Conservation (phyloP, 2,329 filamentous ascomycete genomes). For the Remersonia thermophila region DNA sequence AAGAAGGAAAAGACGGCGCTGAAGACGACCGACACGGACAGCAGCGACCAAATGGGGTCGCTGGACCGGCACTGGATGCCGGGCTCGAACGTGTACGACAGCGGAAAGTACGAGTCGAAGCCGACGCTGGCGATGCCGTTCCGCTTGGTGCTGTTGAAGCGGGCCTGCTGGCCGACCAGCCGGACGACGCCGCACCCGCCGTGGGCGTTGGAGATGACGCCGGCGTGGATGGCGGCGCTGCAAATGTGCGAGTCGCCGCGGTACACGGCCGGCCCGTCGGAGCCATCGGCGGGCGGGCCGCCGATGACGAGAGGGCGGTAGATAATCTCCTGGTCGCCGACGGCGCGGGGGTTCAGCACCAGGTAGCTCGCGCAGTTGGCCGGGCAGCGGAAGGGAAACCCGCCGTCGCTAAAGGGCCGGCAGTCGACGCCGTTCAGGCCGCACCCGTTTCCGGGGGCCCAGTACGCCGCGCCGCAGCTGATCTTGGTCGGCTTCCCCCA, state of each 20-base stretch:
- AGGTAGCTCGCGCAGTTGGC: slow-evolving; percentile 55
- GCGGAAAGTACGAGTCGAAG: slow-evolving; percentile 84
- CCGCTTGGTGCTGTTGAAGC: slow-evolving; percentile 49
- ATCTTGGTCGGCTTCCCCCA: slow-evolving; percentile 56
- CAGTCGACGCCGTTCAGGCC: slow-evolving; percentile 64
- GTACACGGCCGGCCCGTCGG: slow-evolving; percentile 46
- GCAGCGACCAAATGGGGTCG: slow-evolving; percentile 73
- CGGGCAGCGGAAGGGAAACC: slow-evolving; percentile 63
- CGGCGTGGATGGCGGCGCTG: slow-evolving; percentile 64
- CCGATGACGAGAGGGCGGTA: slow-evolving; percentile 57
- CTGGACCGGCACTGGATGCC: slow-evolving; percentile 54
- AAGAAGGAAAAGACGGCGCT: slow-evolving; percentile 69
- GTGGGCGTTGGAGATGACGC: slow-evolving; percentile 51
- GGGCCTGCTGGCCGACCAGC: slow-evolving; percentile 49
- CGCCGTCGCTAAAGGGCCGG: slow-evolving; percentile 58
- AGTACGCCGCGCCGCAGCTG: slow-evolving; percentile 57
- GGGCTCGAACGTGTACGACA: slow-evolving; percentile 65
- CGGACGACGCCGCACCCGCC: slow-evolving; percentile 65
- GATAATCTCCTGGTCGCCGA: slow-evolving; percentile 55
- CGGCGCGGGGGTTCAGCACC: slow-evolving; percentile 60
- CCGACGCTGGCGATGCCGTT: slow-evolving; percentile 64
- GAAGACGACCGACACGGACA: slow-evolving; percentile 71
- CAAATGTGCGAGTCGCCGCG: slow-evolving; percentile 77
- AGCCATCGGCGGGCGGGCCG: slow-evolving; percentile 38
- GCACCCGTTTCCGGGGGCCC: slow-evolving; percentile 58